Base-by-base conservation (phyloP, 2,329 filamentous ascomycete genomes). In the Aspergillus clavatus region DNA sequence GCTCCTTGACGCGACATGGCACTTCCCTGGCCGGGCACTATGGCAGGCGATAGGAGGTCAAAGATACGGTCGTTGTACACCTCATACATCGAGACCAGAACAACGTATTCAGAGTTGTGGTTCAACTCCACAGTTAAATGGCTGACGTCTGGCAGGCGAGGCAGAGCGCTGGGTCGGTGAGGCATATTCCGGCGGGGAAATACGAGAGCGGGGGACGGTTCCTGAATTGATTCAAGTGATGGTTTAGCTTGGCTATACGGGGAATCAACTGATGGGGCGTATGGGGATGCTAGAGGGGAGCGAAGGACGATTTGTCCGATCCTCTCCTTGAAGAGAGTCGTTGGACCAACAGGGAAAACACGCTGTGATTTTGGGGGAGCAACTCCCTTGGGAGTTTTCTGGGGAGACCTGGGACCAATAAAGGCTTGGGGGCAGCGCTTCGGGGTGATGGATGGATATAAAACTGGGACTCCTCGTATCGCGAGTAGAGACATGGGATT, bases 41-140 rank as follows among this genome's bases (percentile, higher is more conserved):
- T 60, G 2, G 71, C 60, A 14, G 77, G 74, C 0, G 85, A 86
- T 1, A 98, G 75, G 0, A 98, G 81, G 60, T 98, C 93, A 65
- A 94, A 97, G 54, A 98, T 97, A 27, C 90, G 84, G 69, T 98
- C 91, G 62, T 98, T 98, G 73, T 98, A 96, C 1, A 98, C 91
- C 67, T 98, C 93, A 68, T 97, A 97, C 90, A 98, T 98, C 43
- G 89, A 95, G 18, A 98, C 78, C 8, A 98, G 74, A 43, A 98
- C 82, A 4, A 86, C 85, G 57, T 96, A 96, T 56, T 95, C 88
- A 43, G 84, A 81, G 16, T 79, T 78, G 1, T 76, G 74, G 50
- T 90, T 86, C 38, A 82, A 74, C 0, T 81, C 76, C 0, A 94
- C 75, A 4, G 77, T 72, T 35, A 95, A 73, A 41, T 83, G 76